Base-by-base conservation (phyloP, 345 rosid genomes). In the Sisymbrium altissimum region DNA sequence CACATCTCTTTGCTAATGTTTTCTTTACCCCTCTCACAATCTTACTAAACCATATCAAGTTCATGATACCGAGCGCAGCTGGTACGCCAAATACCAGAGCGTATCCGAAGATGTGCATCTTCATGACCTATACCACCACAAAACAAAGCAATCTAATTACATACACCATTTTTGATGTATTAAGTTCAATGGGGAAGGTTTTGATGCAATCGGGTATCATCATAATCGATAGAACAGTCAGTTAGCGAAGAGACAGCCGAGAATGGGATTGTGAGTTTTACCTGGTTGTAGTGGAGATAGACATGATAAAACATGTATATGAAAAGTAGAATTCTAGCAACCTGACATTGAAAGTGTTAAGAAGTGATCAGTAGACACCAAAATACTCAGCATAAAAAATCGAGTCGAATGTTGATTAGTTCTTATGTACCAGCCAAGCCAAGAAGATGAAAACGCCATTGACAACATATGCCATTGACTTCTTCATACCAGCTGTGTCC, bases 401-500 rank as follows among this genome's bases (percentile, higher is more conserved):
- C n/a, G 59, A 54, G 35, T 41, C 7, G 12, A 65, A 50, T 40
- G 49, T 17, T 38, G 66, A 32, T 68, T 25, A 2, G 30, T 48
- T 53, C 35, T 25, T 13, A 15, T 12, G 63, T 80, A 93, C 98
- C 92, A 93, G 87, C 98, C 98, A 93, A 56, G 82, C 70, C 50
- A 89, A 64, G 77, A 94, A 89, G 80, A 94, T 88, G 63, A 86
- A 62, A 13, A 91, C 83, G 14, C 98, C 98, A 68, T 94, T 94
- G 17, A 91, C 55, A 44, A 94, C 84, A 62, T 94, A 91, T 2
- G 88, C 83, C 33, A 29, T 30, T 62, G 97, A 94, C 76, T 84
- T 85, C 84, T 94, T 94, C 95, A 94, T 79, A 62, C 98, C 98
- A 68, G 93, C 84, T 10, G 81, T 94, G 68, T 93, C 98, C 68